phyloP scores from a whole-genome alignment of 2,329 filamentous ascomycete genomes.

The Neofusicoccum cordaticola region DNA sequence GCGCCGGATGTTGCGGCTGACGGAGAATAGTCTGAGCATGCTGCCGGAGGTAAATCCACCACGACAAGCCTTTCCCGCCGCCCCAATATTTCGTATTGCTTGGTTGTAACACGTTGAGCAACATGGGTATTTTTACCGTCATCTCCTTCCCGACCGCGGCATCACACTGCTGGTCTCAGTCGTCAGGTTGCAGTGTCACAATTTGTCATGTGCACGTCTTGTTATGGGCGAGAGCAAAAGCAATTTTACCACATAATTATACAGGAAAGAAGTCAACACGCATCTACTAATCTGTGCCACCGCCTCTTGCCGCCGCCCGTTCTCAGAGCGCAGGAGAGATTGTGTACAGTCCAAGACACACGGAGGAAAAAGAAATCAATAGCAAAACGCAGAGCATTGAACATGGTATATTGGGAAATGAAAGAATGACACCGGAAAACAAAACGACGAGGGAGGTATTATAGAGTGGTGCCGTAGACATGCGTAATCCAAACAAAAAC shows the following conservation, averaged over 20 bases:
- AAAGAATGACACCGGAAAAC: slow-evolving; percentile 17
- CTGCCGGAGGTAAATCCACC: not conserved
- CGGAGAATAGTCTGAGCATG: not conserved
- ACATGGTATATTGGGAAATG: slow-evolving; percentile 17
- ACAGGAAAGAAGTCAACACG: slow-evolving; percentile 8
- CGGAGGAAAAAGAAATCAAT: not conserved
- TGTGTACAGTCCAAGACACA: not conserved
- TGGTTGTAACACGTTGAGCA: not conserved
- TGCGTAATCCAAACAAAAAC: slow-evolving; percentile 13
- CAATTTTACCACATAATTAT: slow-evolving; percentile 15
- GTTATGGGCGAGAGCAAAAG: slow-evolving; percentile 7
- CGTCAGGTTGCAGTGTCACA: not conserved
- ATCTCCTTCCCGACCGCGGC: not conserved
- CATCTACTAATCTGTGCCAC: not conserved
- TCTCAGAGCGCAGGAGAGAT: not conserved
- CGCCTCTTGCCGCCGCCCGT: not conserved
- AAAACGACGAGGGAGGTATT: slow-evolving; percentile 15
- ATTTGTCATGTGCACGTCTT: not conserved
- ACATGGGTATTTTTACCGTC: not conserved
- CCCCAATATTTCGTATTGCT: not conserved
- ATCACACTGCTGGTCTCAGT: not conserved
- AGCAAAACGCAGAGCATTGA: slow-evolving; percentile 3
- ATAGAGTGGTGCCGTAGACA: slow-evolving; percentile 14
- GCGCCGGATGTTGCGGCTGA: not conserved
- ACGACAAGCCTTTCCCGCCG: not conserved